Conservation (phyloP, 371 early-diverging fungal species). For the Mortierella sp. region DNA sequence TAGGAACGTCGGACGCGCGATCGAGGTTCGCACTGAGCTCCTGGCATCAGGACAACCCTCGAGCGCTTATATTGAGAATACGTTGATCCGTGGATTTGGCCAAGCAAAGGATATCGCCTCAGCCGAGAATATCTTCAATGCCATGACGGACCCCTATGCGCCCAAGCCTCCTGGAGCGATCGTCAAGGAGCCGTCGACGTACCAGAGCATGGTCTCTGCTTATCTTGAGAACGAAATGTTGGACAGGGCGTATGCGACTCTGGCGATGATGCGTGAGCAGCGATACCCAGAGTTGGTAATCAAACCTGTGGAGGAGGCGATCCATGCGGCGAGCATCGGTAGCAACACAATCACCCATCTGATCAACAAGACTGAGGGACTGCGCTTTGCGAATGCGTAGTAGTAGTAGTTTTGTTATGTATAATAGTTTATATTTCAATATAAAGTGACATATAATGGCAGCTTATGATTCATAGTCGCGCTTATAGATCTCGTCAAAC, state of each 20-base stretch:
- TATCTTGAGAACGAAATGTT: slow-evolving; percentile 61
- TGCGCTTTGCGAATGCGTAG: slow-evolving; percentile 2
- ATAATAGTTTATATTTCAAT: no score
- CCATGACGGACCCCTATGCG: slow-evolving; percentile 65
- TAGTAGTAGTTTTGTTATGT: no score
- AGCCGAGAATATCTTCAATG: slow-evolving; percentile 63
- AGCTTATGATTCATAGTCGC: slow-evolving; percentile 64
- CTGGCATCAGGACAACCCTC: slow-evolving; percentile 55
- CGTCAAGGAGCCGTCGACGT: slow-evolving; percentile 69
- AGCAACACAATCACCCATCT: slow-evolving; percentile 1
- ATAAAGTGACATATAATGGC: no score
- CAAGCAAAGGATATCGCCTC: slow-evolving; percentile 53
- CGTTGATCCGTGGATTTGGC: slow-evolving; percentile 67
- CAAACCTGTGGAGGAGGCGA: slow-evolving; percentile 47
- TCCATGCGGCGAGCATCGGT: slow-evolving; percentile 12
- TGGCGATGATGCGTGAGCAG: slow-evolving; percentile 36
- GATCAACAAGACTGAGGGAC: background rate
- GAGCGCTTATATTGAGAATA: slow-evolving; percentile 71
- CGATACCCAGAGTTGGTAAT: slow-evolving; percentile 47
- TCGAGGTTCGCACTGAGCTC: slow-evolving; percentile 60
- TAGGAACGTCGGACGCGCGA: slow-evolving; percentile 59
- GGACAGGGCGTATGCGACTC: slow-evolving; percentile 52
- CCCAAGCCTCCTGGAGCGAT: slow-evolving; percentile 41
- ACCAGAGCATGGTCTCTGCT: slow-evolving; percentile 69
- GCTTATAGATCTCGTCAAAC: slow-evolving; percentile 77